phyloP scores from a whole-genome alignment of 768 basidiomycete species.

The Pleurotus ostreatus region DNA sequence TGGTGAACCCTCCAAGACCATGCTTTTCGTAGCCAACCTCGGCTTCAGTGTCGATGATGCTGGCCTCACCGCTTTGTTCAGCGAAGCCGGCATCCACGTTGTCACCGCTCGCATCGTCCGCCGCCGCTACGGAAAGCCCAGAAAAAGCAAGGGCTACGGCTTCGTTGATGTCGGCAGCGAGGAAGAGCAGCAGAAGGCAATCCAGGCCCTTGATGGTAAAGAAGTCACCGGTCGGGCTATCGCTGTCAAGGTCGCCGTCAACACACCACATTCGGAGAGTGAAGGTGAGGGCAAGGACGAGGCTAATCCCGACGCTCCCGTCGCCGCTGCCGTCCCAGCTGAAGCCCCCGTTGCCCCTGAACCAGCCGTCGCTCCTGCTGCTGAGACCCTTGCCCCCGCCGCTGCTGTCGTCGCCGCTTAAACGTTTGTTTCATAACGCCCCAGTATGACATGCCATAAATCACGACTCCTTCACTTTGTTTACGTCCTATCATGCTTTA shows the following conservation, averaged over 20 bases:
- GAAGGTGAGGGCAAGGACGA: conserved; percentile 32
- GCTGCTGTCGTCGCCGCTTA: conserved; percentile 19
- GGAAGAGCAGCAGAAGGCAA: conserved; percentile 89
- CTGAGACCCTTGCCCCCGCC: too few species aligned
- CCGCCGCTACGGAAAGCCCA: conserved; percentile 76
- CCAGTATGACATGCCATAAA: not conserved
- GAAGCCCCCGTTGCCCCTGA: not conserved
- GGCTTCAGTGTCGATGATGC: conserved; percentile 91
- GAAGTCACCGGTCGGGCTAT: conserved; percentile 82
- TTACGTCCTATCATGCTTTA: conserved; percentile 2
- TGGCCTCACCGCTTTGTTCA: conserved; percentile 77
- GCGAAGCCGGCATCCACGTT: conserved; percentile 78
- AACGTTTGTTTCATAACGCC: not conserved
- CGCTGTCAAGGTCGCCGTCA: conserved; percentile 95
- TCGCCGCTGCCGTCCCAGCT: conserved; percentile 13
- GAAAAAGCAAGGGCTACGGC: conserved; percentile 94
- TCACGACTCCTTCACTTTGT: conserved; percentile 15
- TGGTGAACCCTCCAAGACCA: conserved; percentile 85
- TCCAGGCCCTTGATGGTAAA: conserved; percentile 82
- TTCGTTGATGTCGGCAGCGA: conserved; percentile 94
- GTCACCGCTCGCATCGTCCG: conserved; percentile 87
- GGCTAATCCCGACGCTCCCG: conserved; percentile 17
- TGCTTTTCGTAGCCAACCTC: conserved; percentile 97
- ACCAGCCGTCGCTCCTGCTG: too few species aligned
- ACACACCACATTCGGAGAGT: conserved; percentile 64